A percentile compares a stretch with the other conserved stretches of the same genome.
Evolutionary conservation across 352 stramenopile genomes (phyloP).

Genomic region (Blastocystis sp.): DNA sequence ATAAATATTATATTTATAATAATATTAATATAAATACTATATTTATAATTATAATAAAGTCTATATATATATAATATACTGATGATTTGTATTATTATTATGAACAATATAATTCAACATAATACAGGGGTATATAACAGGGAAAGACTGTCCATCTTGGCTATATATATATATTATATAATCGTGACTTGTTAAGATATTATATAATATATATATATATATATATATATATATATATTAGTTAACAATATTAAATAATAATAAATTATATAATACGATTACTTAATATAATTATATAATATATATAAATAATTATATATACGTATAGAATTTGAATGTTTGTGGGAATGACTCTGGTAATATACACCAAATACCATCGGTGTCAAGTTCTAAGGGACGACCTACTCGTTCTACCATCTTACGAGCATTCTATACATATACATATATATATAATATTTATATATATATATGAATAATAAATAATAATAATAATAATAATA

Average conservation of each 20-base stretch:
- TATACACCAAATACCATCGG: conserved; percentile 98
- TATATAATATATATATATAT: too few relatives aligned
- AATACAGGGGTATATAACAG: conserved; percentile 86
- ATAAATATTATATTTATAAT: too few relatives aligned
- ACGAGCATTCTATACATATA: conserved; percentile 41
- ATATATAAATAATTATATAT: too few relatives aligned
- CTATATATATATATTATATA: too few relatives aligned
- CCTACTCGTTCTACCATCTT: conserved; percentile 74
- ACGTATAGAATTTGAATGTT: conserved; percentile 72
- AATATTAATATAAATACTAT: too few relatives aligned
- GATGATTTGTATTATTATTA: conserved; percentile 92
- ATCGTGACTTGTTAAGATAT: conserved; percentile 14
- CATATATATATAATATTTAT: not conserved
- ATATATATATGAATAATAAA: not conserved
- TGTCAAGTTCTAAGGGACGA: conserved; percentile 88
- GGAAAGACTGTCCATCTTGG: conserved; percentile 54
- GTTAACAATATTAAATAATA: too few relatives aligned
- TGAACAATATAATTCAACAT: conserved; percentile 97
- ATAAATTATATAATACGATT: not conserved
- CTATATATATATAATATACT: too few relatives aligned
- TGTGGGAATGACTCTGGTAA: conserved; percentile 86
- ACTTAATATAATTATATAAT: not conserved
- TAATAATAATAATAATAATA: not conserved
- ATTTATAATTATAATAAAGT: too few relatives aligned
- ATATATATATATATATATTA: conserved; percentile 47